Conservation (phyloP, 805 yeast genomes). For the Lipomyces orientalis region DNA sequence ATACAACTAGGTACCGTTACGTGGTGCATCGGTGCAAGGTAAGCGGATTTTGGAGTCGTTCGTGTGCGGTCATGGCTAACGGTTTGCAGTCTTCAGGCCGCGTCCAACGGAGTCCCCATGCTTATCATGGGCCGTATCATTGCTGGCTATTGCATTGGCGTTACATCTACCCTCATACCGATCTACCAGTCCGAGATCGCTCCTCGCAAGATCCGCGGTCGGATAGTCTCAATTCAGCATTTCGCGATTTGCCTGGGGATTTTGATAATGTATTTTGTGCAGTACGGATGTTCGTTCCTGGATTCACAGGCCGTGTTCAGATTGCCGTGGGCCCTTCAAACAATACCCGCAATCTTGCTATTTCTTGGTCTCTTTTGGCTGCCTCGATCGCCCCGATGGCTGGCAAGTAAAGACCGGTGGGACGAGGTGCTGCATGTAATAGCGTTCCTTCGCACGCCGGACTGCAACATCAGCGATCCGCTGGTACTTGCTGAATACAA, state of each 20-base stretch:
- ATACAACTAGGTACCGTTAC: no score
- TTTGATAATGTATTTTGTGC: conserved; percentile 45
- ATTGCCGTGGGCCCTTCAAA: conserved; percentile 41
- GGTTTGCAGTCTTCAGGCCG: conserved; percentile 27
- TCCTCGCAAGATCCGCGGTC: conserved; percentile 79
- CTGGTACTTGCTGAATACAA: background rate
- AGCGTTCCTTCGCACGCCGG: conserved; percentile 49
- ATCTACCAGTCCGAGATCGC: conserved; percentile 51
- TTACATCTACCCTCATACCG: conserved; percentile 69
- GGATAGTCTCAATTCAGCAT: conserved; percentile 57
- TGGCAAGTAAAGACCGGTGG: conserved; percentile 59
- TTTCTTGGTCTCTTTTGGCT: conserved; percentile 56
- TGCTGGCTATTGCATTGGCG: conserved; percentile 61
- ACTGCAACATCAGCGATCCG: conserved; percentile 21
- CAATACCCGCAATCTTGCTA: conserved; percentile 44
- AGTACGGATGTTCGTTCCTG: conserved; percentile 42
- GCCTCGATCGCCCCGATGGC: conserved; percentile 72
- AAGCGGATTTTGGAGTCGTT: no score
- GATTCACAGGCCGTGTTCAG: conserved; percentile 43
- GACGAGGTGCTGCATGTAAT: conserved; percentile 61
- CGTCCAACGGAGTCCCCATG: conserved; percentile 46
- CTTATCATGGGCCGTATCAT: conserved; percentile 56
- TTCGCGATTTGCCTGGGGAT: conserved; percentile 46
- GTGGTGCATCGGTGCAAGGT: no score
- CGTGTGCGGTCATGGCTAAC: no score